Evolutionary conservation across 106 monocot species (phyloP), one percentile per base, ranked within the genome.

Genomic region (Alisma plantagoaquatica): DNA sequence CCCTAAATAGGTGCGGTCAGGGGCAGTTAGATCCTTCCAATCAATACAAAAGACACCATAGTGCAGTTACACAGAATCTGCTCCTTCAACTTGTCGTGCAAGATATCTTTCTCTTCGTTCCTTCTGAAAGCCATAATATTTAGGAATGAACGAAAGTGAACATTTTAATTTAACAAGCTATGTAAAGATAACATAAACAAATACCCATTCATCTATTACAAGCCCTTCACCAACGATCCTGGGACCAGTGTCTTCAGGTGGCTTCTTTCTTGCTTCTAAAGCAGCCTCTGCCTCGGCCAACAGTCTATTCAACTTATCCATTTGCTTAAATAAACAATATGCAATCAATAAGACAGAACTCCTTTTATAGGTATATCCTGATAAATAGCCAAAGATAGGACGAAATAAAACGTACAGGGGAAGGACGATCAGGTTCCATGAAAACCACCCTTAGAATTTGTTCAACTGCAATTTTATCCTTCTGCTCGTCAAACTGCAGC

Each of bases 181-280:
- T n/a, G 17, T 11, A 30, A 2, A 31, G 33, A 46, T 14, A 32
- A 47, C 23, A 30, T 14, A 35, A 25, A 12, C 23, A n/a, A 23
- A 54, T 82, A 92, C 91, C 91, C 91, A 92, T 82, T 92, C 91
- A 65, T 92, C 85, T 28, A 85, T 92, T 16, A 92, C 84, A 31
- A 92, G 91, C 8, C 91, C 91, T 73, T 92, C 91, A 51, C 85
- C 91, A 33, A 86, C 78, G 20, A 82, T 71, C 33, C 58, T 41
- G 4, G 82, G 70, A 17, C 79, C 79, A 9, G 66, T 46, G 16
- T 78, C 86, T 73, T 86, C 82, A 1, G 82, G 70, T n/a, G 82
- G 76, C 51, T 92, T 92, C 70, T 92, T 92, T 16, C 70, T 70
- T 22, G 71, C 47, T 58, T 92, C 92, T 15, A 86, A 59, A 53